phyloP scores from a whole-genome alignment of 1,284 basidiomycete genomes.

The Mycosarcoma mackinlayi region DNA sequence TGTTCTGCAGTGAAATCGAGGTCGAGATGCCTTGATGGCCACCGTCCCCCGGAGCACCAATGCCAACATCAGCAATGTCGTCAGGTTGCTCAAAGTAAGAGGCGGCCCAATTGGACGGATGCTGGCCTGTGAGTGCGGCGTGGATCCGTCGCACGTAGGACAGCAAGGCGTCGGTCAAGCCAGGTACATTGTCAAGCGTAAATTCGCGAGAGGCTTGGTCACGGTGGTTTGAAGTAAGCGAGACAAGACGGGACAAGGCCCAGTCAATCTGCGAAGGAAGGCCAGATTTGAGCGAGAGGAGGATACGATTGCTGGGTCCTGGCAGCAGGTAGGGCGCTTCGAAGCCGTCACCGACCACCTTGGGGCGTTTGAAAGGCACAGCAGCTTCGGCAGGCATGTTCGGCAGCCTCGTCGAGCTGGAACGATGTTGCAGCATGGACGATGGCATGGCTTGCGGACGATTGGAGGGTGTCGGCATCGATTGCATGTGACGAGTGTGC shows the following conservation, averaged over 20 bases:
- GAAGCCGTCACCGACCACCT: conserved; percentile 35
- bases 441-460: conserved; percentile 15
- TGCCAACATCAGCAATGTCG: conserved; percentile 46
- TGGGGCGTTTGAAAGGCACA: conserved; percentile 30
- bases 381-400: conserved; percentile 9
- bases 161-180: conserved; percentile 57
- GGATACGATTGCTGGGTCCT: conserved; percentile 61
- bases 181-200: conserved; percentile 52
- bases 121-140: conserved; percentile 48
- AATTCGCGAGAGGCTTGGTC: conserved; percentile 33
- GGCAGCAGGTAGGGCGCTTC: conserved; percentile 51
- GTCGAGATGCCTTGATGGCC: conserved; percentile 30
- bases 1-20: background rate
- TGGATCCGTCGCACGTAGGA: conserved; percentile 49
- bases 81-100: conserved; percentile 50
- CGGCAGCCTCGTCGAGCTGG: conserved; percentile 6
- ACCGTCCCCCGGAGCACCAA: conserved; percentile 51
- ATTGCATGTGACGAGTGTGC: conserved; percentile 28
- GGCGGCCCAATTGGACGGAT: conserved; percentile 47
- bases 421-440: conserved; percentile 24
- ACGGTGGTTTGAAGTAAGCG: conserved; percentile 34
- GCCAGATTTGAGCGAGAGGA: conserved; percentile 62
- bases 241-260: conserved; percentile 58
- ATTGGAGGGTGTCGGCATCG: conserved; percentile 10
- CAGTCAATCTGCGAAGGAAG: conserved; percentile 64